phyloP scores from a whole-genome alignment of 176 grass and related monocot species.

The Aegilops sharonensis region DNA sequence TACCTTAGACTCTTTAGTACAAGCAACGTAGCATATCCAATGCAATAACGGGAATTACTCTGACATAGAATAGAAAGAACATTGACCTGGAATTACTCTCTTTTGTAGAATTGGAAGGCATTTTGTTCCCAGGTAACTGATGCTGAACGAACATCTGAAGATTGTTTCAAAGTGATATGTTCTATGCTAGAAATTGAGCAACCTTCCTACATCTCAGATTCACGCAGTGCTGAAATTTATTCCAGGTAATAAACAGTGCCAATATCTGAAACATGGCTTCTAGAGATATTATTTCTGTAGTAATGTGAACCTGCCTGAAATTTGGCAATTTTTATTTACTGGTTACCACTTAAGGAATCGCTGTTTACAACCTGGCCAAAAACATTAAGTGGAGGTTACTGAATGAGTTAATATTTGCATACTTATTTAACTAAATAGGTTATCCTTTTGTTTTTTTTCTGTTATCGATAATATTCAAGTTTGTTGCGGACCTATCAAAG shows the following conservation, averaged over 20 bases:
- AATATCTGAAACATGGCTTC: conserved; percentile 11
- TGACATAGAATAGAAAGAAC: background rate
- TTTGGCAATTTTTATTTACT: background rate
- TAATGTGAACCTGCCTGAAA: conserved; percentile 10
- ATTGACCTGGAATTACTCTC: background rate
- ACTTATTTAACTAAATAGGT: background rate
- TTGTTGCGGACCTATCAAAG: background rate
- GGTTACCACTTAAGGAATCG: background rate
- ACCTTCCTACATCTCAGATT: background rate
- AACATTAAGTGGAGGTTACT: background rate
- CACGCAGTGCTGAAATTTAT: background rate
- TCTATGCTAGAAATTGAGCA: background rate
- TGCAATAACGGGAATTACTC: background rate
- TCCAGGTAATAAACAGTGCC: background rate
- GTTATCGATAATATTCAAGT: background rate
- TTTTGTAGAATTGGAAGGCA: background rate
- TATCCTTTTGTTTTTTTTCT: background rate
- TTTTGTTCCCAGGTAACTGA: background rate
- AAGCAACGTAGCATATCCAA: conserved; percentile 4
- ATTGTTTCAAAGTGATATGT: conserved; percentile 16
- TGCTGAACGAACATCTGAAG: background rate
- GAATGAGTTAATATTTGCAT: background rate
- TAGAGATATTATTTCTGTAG: background rate
- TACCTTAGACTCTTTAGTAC: background rate
- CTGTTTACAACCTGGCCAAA: conserved; percentile 3